Base-by-base conservation (phyloP, 371 early-diverging fungal species). In the Umbelopsis sp. region DNA sequence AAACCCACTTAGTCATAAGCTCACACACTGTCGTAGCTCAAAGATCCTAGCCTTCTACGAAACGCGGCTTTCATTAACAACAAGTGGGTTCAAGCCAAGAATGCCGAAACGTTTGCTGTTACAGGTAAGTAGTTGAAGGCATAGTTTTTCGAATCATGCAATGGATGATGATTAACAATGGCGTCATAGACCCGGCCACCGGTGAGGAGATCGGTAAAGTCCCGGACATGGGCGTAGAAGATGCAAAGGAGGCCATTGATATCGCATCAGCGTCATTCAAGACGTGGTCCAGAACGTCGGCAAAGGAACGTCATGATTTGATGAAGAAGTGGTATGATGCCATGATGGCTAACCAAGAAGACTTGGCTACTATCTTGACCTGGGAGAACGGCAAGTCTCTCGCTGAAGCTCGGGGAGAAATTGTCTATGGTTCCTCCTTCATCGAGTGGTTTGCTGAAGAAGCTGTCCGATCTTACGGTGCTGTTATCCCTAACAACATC, bases 391-490 rank as follows among this genome's bases (percentile, higher is more conserved):
- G 94, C 46, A 94, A 93, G 71, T 74, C 81, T 0, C 66, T 83
- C 44, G 66, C 70, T 18, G 82, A 89, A 68, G 84, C 91, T 3
- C 68, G 76, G 16, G 93, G 91, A n/a, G 96, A 96, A 74, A 79
- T 95, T 12, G 78, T 78, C 14, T 96, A 96, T 76, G 92, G 91
- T 57, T 90, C 88, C 29, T 74, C 76, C 29, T 96, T 92, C 75
- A 81, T 94, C 63, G 91, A 92, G 68, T 97, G 95, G 96, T 96
- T 94, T 73, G 86, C 92, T 29, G 94, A 94, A 69, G 96, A 96
- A 73, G 91, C 93, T 16, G 87, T 90, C 44, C 86, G 96, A 50
- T 73, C 84, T 7, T 91, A 94, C 63, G 97, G 97, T 48, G 89
- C 92, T 50, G 82, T 93, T 2, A 89, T 97, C 48, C 94, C 93